phyloP scores from a whole-genome alignment of 768 basidiomycete genomes.

The Pleurotus tuber-regium region DNA sequence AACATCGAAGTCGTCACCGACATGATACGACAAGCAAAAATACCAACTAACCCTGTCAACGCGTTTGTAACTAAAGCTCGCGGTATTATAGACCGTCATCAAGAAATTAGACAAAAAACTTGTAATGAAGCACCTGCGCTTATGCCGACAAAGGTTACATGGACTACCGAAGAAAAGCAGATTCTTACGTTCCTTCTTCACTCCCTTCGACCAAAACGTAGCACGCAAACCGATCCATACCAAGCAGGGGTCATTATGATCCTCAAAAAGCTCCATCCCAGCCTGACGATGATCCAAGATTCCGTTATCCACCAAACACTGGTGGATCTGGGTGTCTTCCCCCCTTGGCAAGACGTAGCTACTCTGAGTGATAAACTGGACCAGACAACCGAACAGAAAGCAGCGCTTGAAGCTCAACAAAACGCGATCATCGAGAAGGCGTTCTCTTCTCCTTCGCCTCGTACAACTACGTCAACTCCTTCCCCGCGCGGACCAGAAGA shows the following conservation, averaged over 20 bases:
- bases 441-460: conserved; percentile 19
- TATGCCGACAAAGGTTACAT: conserved; percentile 29
- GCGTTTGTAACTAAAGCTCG: conserved; percentile 52
- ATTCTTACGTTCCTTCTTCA: conserved; percentile 61
- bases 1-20: conserved; percentile 44
- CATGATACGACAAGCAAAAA: conserved; percentile 42
- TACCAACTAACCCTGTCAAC: conserved; percentile 31
- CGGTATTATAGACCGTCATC: conserved; percentile 34
- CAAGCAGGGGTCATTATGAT: conserved; percentile 48
- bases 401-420: conserved; percentile 20
- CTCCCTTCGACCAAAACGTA: conserved; percentile 45
- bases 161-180: conserved; percentile 49
- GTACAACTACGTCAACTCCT: neutral
- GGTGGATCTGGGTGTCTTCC: conserved; percentile 67
- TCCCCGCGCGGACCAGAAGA: conserved; percentile 58
- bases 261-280: conserved; percentile 51
- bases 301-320: conserved; percentile 47
- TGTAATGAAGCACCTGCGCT: conserved; percentile 27
- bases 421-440: conserved; percentile 29
- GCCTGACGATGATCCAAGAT: conserved; percentile 28
- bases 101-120: conserved; percentile 25
- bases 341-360: conserved; percentile 77
- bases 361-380: conserved; percentile 37
- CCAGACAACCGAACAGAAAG: conserved; percentile 28
- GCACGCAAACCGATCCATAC: conserved; percentile 65